These are phyloP conservation scores for Hibiscus tridactylites DNA, from an alignment of 345 rosid species.

Conservation along the genomic window DNA sequence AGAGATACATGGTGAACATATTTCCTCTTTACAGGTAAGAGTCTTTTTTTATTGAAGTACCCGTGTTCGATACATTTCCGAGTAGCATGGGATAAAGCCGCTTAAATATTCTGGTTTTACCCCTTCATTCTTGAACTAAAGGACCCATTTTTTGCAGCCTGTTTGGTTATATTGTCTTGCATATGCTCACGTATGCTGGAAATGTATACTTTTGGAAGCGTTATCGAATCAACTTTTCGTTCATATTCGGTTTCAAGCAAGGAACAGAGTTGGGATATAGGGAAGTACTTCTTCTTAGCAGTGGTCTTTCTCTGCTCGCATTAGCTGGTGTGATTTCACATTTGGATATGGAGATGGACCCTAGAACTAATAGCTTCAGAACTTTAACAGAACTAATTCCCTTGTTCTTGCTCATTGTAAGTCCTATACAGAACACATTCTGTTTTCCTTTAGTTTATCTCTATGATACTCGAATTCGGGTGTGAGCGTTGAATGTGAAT, in stretches of 20 bases:
- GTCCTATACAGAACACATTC: background rate
- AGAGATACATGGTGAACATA: constrained; percentile 58
- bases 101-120: background rate
- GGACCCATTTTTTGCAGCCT: constrained; percentile 32
- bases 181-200: constrained; percentile 54
- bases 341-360: constrained; percentile 86
- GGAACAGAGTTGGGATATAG: constrained; percentile 63
- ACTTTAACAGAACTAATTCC: constrained; percentile 69
- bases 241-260: constrained; percentile 72
- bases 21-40: constrained; percentile 46
- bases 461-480: background rate
- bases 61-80: background rate
- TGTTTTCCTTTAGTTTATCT: background rate
- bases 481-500: background rate
- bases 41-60: background rate
- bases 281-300: constrained; percentile 49
- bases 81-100: too few species aligned
- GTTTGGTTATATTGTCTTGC: constrained; percentile 58
- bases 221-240: constrained; percentile 55
- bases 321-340: constrained; percentile 48
- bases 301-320: constrained; percentile 47
- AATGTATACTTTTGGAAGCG: constrained; percentile 63
- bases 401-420: constrained; percentile 46
- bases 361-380: constrained; percentile 42
- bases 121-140: background rate